These are phyloP conservation scores for Saturnispora quitensis DNA, from an alignment of 805 yeast species.

Conservation along the genomic window DNA sequence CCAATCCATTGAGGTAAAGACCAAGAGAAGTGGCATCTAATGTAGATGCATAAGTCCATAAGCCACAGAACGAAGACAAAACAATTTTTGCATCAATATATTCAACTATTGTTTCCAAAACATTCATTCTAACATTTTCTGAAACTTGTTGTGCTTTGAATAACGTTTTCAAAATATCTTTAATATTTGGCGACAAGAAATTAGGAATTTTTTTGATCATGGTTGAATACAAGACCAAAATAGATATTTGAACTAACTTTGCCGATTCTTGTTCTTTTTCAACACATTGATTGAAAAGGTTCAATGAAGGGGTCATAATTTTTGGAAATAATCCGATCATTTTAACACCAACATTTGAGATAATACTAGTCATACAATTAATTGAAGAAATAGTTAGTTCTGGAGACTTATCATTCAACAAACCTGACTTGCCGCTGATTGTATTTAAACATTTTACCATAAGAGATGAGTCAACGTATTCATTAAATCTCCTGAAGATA, in stretches of 20 bases:
- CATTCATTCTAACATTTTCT: constrained; percentile 48
- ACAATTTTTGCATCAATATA: constrained; percentile 60
- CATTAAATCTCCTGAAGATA: constrained; percentile 55
- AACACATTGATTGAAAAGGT: constrained; percentile 41
- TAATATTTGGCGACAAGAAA: constrained; percentile 63
- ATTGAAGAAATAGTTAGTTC: constrained; percentile 69
- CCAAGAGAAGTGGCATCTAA: constrained; percentile 47
- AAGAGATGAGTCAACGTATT: constrained; percentile 36
- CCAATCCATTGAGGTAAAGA: constrained; percentile 59
- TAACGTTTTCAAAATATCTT: constrained; percentile 49
- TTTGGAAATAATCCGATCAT: constrained; percentile 78
- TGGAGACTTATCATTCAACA: constrained; percentile 37
- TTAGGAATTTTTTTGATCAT: constrained; percentile 78
- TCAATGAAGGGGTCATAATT: constrained; percentile 66
- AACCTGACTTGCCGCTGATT: constrained; percentile 42
- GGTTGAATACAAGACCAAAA: constrained; percentile 62
- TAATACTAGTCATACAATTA: constrained; percentile 58
- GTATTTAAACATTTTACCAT: constrained; percentile 42
- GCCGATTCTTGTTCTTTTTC: constrained; percentile 22
- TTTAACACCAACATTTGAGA: constrained; percentile 75
- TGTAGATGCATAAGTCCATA: constrained; percentile 45
- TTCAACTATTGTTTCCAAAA: constrained; percentile 51
- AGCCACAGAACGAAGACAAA: constrained; percentile 47
- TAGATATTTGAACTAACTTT: constrained; percentile 54
- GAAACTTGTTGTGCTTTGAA: constrained; percentile 53